phyloP scores from a whole-genome alignment of 176 grass and related monocot species.

The Musa troglodytarum region DNA sequence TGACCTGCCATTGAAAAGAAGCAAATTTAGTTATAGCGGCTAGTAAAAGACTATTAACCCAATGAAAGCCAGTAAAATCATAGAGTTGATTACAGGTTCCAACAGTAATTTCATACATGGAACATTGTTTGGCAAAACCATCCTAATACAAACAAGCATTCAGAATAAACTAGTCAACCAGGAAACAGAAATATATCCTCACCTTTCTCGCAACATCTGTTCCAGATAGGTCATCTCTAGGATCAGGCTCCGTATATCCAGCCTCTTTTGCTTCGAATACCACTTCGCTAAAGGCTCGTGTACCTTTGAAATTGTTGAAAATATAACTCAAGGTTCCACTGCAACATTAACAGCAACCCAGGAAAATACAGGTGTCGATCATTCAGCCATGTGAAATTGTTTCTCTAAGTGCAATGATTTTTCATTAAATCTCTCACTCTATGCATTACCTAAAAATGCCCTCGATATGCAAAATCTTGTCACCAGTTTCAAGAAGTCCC shows the following conservation, averaged over 20 bases:
- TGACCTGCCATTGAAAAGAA: constrained; percentile 43
- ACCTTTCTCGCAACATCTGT: constrained; percentile 99
- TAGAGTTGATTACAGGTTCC: too few relatives aligned
- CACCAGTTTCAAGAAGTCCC: constrained; percentile 84
- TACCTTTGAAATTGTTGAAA: constrained; percentile 93
- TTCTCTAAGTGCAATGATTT: background rate
- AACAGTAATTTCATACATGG: too few relatives aligned
- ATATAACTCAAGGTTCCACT: constrained; percentile 99
- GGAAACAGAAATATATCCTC: background rate
- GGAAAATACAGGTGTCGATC: constrained; percentile 7
- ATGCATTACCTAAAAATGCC: constrained; percentile 59
- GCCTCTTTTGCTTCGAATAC: constrained; percentile 85
- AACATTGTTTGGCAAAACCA: too few relatives aligned
- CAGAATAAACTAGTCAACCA: background rate
- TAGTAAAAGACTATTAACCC: too few relatives aligned
- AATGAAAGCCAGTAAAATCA: too few relatives aligned
- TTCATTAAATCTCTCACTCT: background rate
- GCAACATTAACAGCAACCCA: constrained; percentile 23
- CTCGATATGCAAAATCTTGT: constrained; percentile 83
- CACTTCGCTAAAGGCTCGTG: constrained; percentile 67
- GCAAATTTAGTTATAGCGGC: too few relatives aligned
- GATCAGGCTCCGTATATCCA: constrained; percentile 91
- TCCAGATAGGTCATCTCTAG: constrained; percentile 98
- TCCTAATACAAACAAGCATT: too few relatives aligned
- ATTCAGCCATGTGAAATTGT: constrained; percentile 6